These are phyloP conservation scores for Cryptococcus sp. DNA, from an alignment of 1,284 basidiomycete species.

Conservation along the genomic window DNA sequence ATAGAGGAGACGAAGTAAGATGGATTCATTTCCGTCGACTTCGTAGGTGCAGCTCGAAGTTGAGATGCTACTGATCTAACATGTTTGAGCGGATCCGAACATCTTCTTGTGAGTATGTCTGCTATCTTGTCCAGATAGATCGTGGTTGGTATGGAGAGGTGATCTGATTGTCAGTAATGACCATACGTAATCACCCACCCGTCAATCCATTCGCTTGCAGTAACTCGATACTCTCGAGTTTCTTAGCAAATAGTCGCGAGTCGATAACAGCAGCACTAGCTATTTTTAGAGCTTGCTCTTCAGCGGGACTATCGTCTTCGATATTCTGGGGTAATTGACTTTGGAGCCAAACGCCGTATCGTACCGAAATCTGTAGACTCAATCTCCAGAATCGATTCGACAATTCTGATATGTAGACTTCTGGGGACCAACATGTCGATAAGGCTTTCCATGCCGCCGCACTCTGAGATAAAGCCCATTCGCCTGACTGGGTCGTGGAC, in stretches of 20 bases:
- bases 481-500: not conserved
- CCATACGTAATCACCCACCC: slow-evolving; percentile 10
- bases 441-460: slow-evolving; percentile 68
- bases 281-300: slow-evolving; percentile 51
- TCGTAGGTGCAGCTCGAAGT: slow-evolving; percentile 57
- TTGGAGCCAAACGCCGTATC: slow-evolving; percentile 59
- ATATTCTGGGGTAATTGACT: slow-evolving; percentile 61
- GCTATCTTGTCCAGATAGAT: slow-evolving; percentile 59
- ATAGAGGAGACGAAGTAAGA: slow-evolving; percentile 80
- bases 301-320: slow-evolving; percentile 45
- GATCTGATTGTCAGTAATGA: slow-evolving; percentile 10
- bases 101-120: slow-evolving; percentile 68
- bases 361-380: slow-evolving; percentile 58
- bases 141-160: slow-evolving; percentile 13
- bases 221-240: slow-evolving; percentile 14
- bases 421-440: slow-evolving; percentile 72
- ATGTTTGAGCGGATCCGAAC: slow-evolving; percentile 76
- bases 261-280: slow-evolving; percentile 33
- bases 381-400: slow-evolving; percentile 80
- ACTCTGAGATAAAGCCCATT: slow-evolving; percentile 55
- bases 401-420: slow-evolving; percentile 76
- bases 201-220: slow-evolving; percentile 8
- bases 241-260: slow-evolving; percentile 19
- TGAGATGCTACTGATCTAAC: slow-evolving; percentile 80
- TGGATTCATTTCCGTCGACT: slow-evolving; percentile 56